A percentile compares a stretch with the other conserved stretches of the same genome.
Conservation (phyloP, 345 rosid species). For the thale cress (Arabidopsis thaliana) region DNA sequence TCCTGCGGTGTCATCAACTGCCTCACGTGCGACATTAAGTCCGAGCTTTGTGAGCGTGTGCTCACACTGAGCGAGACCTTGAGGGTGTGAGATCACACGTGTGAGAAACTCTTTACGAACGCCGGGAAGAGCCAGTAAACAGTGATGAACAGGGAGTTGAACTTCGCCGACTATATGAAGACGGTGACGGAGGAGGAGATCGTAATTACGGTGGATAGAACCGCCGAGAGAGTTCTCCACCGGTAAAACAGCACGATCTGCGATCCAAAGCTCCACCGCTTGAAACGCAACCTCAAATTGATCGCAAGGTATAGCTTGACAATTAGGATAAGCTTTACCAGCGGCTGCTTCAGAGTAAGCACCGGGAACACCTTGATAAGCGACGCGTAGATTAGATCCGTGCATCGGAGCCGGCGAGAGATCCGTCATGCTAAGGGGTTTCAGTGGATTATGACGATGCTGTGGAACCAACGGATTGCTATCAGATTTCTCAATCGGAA, state of each 20-base stretch:
- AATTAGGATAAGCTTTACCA: constrained; percentile 80
- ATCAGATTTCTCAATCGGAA: constrained; percentile 48
- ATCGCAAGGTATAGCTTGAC: constrained; percentile 89
- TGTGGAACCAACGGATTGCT: constrained; percentile 33
- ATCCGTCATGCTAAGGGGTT: constrained; percentile 67
- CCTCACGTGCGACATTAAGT: constrained; percentile 74
- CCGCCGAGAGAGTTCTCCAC: constrained; percentile 92
- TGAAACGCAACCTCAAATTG: constrained; percentile 94
- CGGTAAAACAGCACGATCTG: constrained; percentile 87
- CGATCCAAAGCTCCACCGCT: constrained; percentile 94
- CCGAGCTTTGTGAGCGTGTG: constrained; percentile 71
- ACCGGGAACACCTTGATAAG: constrained; percentile 86
- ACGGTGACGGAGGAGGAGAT: constrained; percentile 87
- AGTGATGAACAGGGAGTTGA: constrained; percentile 87
- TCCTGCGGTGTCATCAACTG: constrained; percentile 87
- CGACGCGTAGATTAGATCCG: constrained; percentile 76
- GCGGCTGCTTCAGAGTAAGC: constrained; percentile 94
- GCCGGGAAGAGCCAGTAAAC: constrained; percentile 84
- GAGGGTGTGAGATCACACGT: constrained; percentile 90
- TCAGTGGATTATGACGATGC: constrained; percentile 31
- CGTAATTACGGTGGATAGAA: constrained; percentile 88
- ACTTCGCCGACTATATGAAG: constrained; percentile 95
- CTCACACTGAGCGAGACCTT: constrained; percentile 87
- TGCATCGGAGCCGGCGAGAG: constrained; percentile 81
- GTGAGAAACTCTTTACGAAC: constrained; percentile 66